A percentile compares a stretch with the other conserved stretches of the same genome.
These are phyloP conservation scores for Phlyctochytrium bullatum DNA, from an alignment of 192 early-diverging fungal genomes.

Conservation along the genomic window DNA sequence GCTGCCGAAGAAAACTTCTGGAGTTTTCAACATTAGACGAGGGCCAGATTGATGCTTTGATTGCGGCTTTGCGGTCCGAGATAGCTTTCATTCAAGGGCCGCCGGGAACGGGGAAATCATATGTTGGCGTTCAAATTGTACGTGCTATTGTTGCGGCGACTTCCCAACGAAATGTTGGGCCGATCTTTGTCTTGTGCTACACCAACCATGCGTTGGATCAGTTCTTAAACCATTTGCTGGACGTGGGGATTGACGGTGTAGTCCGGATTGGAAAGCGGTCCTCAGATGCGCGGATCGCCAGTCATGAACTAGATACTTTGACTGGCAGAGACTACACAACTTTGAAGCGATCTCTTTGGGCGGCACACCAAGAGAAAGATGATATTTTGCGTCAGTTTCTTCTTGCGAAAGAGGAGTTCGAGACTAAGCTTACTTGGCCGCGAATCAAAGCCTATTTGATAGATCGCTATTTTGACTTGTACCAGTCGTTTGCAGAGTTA, in stretches of 20 bases:
- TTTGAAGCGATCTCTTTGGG: too few species aligned
- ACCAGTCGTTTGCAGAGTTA: too few species aligned
- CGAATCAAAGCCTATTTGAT: too few species aligned
- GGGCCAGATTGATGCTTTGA: slow-evolving; percentile 48
- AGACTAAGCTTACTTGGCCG: too few species aligned
- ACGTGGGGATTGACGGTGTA: slow-evolving; percentile 32
- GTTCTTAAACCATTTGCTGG: slow-evolving; percentile 55
- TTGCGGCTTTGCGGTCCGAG: slow-evolving; percentile 45
- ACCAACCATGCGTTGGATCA: slow-evolving; percentile 66
- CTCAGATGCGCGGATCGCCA: slow-evolving; percentile 23
- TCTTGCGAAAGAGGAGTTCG: too few species aligned
- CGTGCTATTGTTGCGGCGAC: slow-evolving; percentile 18
- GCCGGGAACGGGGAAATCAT: slow-evolving; percentile 53
- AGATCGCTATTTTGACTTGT: too few species aligned
- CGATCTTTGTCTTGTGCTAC: slow-evolving; percentile 53
- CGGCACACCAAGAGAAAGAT: too few species aligned
- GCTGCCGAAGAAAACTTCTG: too few species aligned
- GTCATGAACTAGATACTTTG: too few species aligned
- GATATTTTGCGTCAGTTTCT: too few species aligned
- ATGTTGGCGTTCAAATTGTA: slow-evolving; percentile 51
- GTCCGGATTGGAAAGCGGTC: slow-evolving; percentile 50
- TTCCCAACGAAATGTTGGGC: slow-evolving; percentile 17
- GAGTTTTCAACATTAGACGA: slow-evolving; percentile 39
- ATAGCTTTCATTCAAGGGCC: slow-evolving; percentile 60
- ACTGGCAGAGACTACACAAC: too few species aligned